phyloP scores from a whole-genome alignment of 2,329 filamentous ascomycete genomes.

The Fusarium annulatum region DNA sequence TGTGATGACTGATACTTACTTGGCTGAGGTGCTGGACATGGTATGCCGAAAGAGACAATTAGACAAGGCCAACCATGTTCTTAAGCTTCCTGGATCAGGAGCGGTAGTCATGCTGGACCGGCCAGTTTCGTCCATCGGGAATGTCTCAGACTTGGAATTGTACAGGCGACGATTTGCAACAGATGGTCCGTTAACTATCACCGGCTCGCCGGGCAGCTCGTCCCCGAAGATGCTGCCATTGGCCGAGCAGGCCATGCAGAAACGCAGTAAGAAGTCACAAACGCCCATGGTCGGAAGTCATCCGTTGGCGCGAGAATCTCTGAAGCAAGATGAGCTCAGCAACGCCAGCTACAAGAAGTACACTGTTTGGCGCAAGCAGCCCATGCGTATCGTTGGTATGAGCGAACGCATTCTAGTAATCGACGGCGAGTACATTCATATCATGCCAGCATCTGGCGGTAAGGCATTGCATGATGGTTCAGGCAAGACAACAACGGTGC shows the following conservation, averaged over 20 bases:
- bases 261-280: conserved; percentile 63
- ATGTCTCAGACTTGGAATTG: conserved; percentile 79
- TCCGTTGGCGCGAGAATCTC: conserved; percentile 72
- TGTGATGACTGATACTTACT: conserved; percentile 84
- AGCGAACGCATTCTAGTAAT: conserved; percentile 82
- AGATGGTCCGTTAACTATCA: conserved; percentile 76
- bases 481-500: conserved; percentile 81
- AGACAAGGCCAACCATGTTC: conserved; percentile 81
- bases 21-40: conserved; percentile 82
- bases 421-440: conserved; percentile 88
- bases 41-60: conserved; percentile 82
- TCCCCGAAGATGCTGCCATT: conserved; percentile 73
- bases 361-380: conserved; percentile 83
- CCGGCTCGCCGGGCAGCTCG: conserved; percentile 74
- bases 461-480: conserved; percentile 72
- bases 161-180: conserved; percentile 79
- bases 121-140: conserved; percentile 81
- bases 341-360: conserved; percentile 77
- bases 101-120: conserved; percentile 81
- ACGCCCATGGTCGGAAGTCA: conserved; percentile 68
- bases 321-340: conserved; percentile 69
- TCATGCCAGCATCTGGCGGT: conserved; percentile 76
- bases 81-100: conserved; percentile 80
- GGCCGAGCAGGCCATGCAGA: conserved; percentile 56
- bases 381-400: conserved; percentile 81